Conservation (phyloP, 2,329 filamentous ascomycete genomes). For the Xylaria sp. region DNA sequence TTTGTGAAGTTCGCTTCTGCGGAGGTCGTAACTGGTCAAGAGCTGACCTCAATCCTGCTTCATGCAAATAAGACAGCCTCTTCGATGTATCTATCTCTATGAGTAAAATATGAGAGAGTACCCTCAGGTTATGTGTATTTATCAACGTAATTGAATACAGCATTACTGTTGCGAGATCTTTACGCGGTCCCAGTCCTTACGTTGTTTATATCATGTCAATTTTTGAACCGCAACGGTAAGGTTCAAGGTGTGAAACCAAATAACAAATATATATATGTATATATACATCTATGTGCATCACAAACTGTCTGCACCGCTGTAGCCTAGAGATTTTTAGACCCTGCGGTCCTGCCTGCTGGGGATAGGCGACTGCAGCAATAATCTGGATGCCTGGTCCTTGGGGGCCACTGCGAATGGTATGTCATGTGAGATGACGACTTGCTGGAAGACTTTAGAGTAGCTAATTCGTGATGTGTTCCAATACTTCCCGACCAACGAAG, state of each 20-base stretch:
- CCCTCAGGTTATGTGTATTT: too few relatives aligned
- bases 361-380: background rate
- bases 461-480: background rate
- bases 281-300: background rate
- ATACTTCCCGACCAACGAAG: too few relatives aligned
- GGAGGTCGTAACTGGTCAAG: too few relatives aligned
- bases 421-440: background rate
- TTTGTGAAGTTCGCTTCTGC: too few relatives aligned
- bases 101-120: too few relatives aligned
- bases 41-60: too few relatives aligned
- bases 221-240: background rate
- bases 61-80: too few relatives aligned
- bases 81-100: too few relatives aligned
- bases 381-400: background rate
- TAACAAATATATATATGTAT: background rate
- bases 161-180: too few relatives aligned
- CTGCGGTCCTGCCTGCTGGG: background rate
- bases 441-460: background rate
- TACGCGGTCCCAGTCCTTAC: too few relatives aligned
- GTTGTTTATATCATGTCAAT: too few relatives aligned
- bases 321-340: background rate
- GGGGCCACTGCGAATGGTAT: background rate
- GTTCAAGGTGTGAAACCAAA: background rate
- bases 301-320: background rate
- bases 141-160: too few relatives aligned